phyloP scores from a whole-genome alignment of 2,329 filamentous ascomycete genomes.

The Ceratocystis diversiconidia region DNA sequence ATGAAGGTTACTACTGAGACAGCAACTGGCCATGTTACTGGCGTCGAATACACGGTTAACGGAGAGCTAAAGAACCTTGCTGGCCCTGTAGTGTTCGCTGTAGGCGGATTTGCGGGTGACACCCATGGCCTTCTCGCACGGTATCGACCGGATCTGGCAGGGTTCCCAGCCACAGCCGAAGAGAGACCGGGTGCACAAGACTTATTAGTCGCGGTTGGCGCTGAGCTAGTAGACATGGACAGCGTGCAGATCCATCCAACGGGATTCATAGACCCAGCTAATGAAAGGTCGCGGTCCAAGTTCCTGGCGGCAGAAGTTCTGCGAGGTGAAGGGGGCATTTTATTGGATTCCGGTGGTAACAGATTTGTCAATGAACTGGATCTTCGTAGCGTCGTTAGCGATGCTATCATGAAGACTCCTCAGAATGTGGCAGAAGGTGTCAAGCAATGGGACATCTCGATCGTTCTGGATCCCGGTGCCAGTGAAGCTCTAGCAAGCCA shows the following conservation, averaged over 20 bases:
- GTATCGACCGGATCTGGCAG: slow-evolving; percentile 44
- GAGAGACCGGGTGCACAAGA: slow-evolving; percentile 39
- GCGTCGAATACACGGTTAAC: slow-evolving; percentile 34
- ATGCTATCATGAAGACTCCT: slow-evolving; percentile 32
- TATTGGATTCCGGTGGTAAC: slow-evolving; percentile 33
- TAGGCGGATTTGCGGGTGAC: slow-evolving; percentile 50
- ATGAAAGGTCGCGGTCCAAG: slow-evolving; percentile 35
- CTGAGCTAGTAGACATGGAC: slow-evolving; percentile 36
- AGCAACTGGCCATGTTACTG: slow-evolving; percentile 28
- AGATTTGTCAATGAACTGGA: slow-evolving; percentile 50
- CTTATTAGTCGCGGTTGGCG: slow-evolving; percentile 29
- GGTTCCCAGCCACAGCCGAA: slow-evolving; percentile 50
- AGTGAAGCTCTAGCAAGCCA: slow-evolving; percentile 39
- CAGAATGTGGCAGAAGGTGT: slow-evolving; percentile 21
- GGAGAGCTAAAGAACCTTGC: slow-evolving; percentile 29
- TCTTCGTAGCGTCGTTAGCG: slow-evolving; percentile 43
- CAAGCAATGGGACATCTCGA: slow-evolving; percentile 43
- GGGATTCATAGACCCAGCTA: slow-evolving; percentile 44
- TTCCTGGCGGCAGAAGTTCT: slow-evolving; percentile 51
- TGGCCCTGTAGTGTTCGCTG: slow-evolving; percentile 45
- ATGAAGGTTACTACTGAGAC: slow-evolving; percentile 31
- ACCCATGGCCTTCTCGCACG: slow-evolving; percentile 39
- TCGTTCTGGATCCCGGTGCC: slow-evolving; percentile 46
- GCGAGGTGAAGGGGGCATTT: slow-evolving; percentile 46
- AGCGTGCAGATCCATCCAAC: slow-evolving; percentile 52